Evolutionary conservation across 306 rosid genomes (phyloP).

Genomic region (Rosa chinensis): DNA sequence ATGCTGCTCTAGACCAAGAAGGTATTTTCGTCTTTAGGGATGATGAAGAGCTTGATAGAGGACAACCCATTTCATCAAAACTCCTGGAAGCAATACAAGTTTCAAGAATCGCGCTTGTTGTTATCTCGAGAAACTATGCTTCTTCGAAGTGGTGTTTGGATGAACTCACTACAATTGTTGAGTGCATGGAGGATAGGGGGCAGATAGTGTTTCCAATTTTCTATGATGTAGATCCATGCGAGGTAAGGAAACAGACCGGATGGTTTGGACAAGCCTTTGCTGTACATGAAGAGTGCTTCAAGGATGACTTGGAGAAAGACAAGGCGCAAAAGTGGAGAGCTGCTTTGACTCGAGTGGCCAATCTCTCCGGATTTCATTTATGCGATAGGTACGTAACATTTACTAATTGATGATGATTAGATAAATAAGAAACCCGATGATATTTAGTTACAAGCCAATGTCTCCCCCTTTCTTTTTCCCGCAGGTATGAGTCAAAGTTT

Average conservation of each 20-base stretch:
- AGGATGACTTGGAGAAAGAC: not conserved
- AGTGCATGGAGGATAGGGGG: not conserved
- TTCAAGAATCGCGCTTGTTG: not conserved
- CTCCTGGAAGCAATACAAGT: not conserved
- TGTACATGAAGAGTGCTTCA: not conserved
- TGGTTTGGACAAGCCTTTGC: not conserved
- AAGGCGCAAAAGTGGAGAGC: too few relatives aligned
- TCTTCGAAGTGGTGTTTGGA: not conserved
- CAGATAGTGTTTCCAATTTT: not conserved
- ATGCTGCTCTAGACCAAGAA: not conserved
- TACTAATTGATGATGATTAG: too few relatives aligned
- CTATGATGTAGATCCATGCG: not conserved
- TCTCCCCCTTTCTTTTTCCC: too few relatives aligned
- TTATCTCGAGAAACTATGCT: not conserved
- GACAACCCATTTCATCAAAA: not conserved
- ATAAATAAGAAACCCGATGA: too few relatives aligned
- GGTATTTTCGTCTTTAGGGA: not conserved
- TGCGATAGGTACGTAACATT: too few relatives aligned
- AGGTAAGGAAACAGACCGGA: not conserved
- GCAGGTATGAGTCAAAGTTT: too few relatives aligned
- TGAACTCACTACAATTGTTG: not conserved
- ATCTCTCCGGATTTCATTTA: too few relatives aligned
- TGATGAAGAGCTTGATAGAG: not conserved
- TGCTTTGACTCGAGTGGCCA: too few relatives aligned
- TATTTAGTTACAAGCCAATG: too few relatives aligned